Evolutionary conservation across 2,329 filamentous ascomycete genomes (phyloP), one percentile per base, ranked within the genome.

Genomic region (Colletotrichum euphorbiae): DNA sequence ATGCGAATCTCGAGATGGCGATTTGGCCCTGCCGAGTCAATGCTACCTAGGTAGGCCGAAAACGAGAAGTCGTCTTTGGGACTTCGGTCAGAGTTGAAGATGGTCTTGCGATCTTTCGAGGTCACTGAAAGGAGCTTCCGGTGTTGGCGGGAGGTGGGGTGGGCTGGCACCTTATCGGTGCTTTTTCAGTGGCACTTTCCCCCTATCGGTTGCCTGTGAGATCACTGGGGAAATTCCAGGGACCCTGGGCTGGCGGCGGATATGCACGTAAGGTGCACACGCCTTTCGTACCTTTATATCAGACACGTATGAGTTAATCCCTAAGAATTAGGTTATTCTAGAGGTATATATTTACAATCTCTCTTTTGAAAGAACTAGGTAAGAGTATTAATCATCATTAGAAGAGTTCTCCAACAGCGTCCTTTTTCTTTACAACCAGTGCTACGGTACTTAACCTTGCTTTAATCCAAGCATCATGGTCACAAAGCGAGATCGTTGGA

Each of bases 201-300:
- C 54, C 65, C 65, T 68, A 59, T 68, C 61, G 65, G 65, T 65
- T 68, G 65, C 65, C 38, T 45, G 48, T 68, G 65, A 68, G 65
- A 68, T 68, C 65, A 67, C 52, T 52, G 33, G 43, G 45, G 13
- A 42, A 31, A 19, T 43, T 24, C 51, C 42, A 33, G 60, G 60
- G 52, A 40, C 65, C 61, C 46, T 33, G 12, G 52, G 52, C 46
- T 33, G 12, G 52, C 52, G 43, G 48, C 19, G 21, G 60, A 52
- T 64, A 67, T 60, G 60, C 64, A 55, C 51, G 48, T 12, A 17
- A 13, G 24, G 31, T 3, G 19, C 3, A 6, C 13, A 28, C 28
- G 24, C 24, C 24, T 28, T 28, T 6, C 24, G 24, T 28, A 6
- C 24, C 24, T 24, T 24, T 24, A n/a, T n/a, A n/a, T n/a, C n/a